These are phyloP conservation scores for Morella rubra DNA, from an alignment of 306 rosid genomes.

Conservation along the genomic window DNA sequence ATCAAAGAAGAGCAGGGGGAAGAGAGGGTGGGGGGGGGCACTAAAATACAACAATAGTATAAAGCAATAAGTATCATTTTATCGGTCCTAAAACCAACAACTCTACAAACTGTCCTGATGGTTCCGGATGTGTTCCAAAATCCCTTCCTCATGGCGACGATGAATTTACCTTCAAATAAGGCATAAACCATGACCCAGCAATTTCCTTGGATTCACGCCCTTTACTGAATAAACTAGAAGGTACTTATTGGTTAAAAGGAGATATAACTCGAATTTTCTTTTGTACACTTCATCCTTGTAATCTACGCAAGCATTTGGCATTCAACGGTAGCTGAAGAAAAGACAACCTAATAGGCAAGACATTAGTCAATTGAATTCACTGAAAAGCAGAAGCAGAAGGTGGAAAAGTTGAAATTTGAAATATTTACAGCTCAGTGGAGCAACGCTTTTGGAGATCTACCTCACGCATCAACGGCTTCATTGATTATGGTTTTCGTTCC, in stretches of 20 bases:
- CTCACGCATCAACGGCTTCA: constrained; percentile 5
- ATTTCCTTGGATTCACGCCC: neutral
- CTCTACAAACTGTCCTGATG: neutral
- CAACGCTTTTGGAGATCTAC: constrained; percentile 12
- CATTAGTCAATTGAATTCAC: constrained; percentile 7
- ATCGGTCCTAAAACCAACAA: neutral
- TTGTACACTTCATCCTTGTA: neutral
- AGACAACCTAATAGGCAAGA: constrained; percentile 10
- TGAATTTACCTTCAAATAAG: neutral
- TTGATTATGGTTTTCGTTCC: constrained; percentile 6
- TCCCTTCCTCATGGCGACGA: neutral
- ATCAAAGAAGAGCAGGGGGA: neutral
- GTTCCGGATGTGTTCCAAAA: neutral
- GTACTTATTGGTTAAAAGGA: neutral
- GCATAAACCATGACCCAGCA: neutral
- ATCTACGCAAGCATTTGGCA: neutral
- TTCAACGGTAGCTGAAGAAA: constrained; percentile 15
- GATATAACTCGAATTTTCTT: neutral
- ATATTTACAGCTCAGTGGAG: constrained; percentile 27
- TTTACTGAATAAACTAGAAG: neutral
- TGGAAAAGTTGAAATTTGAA: constrained; percentile 3
- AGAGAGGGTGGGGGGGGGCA: too few species aligned
- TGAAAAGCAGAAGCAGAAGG: constrained; percentile 18
- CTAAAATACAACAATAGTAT: neutral
- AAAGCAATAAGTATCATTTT: neutral